Evolutionary conservation across 2,329 filamentous ascomycete species (phyloP).

Genomic region (Trichophyton schoenleinii): DNA sequence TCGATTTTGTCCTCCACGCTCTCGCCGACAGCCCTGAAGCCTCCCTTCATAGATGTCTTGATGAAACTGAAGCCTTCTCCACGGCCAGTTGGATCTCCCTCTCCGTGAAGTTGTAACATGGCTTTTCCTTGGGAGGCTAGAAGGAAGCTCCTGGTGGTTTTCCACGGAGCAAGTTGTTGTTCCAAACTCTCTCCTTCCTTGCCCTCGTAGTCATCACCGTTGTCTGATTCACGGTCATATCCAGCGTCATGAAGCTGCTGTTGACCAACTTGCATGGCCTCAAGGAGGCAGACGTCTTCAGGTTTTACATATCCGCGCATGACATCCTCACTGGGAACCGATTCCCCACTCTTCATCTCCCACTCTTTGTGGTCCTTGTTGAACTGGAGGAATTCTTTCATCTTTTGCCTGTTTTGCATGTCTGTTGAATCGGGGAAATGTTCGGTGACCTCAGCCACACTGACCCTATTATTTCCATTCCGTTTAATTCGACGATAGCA

Average conservation of each 20-base stretch:
- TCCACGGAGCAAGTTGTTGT: constrained; percentile 87
- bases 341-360: constrained; percentile 61
- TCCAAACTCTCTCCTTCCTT: constrained; percentile 66
- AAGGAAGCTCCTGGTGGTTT: constrained; percentile 90
- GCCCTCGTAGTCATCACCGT: constrained; percentile 51
- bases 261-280: constrained; percentile 91
- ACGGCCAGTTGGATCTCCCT: constrained; percentile 85
- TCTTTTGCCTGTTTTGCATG: constrained; percentile 88
- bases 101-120: constrained; percentile 89
- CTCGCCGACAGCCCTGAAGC: constrained; percentile 81
- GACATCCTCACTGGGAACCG: constrained; percentile 64
- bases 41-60: constrained; percentile 96
- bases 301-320: constrained; percentile 85
- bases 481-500: constrained; percentile 78
- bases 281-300: constrained; percentile 85
- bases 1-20: constrained; percentile 78
- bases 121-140: constrained; percentile 89
- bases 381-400: constrained; percentile 91
- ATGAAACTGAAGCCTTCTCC: constrained; percentile 95
- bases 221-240: constrained; percentile 57
- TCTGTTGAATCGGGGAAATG: constrained; percentile 90
- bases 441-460: constrained; percentile 72
- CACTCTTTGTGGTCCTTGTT: constrained; percentile 80
- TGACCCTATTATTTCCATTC: constrained; percentile 55
- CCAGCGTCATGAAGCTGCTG: constrained; percentile 86